These are phyloP conservation scores for Penicillium sp. DNA, from an alignment of 2,329 filamentous ascomycete species.

Conservation along the genomic window DNA sequence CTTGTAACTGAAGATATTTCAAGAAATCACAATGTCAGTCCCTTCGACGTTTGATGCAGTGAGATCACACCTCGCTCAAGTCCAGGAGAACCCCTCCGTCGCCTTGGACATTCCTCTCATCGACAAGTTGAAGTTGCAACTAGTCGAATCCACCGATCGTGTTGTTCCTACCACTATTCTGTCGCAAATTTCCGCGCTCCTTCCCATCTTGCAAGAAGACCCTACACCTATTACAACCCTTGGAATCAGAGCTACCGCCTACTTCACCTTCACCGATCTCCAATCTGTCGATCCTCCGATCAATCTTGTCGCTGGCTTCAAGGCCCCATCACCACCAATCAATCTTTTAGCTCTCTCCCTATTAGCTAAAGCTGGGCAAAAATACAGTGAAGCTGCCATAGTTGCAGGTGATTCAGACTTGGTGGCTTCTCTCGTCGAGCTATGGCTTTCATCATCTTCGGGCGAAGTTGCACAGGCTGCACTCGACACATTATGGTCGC, in stretches of 20 bases:
- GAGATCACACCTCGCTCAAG: conserved; percentile 43
- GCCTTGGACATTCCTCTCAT: conserved; percentile 48
- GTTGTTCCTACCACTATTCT: conserved; percentile 39
- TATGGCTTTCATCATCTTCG: conserved; percentile 58
- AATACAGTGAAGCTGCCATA: conserved; percentile 54
- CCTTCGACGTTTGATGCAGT: conserved; percentile 35
- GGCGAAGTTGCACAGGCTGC: conserved; percentile 56
- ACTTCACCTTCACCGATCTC: conserved; percentile 50
- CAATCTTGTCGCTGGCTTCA: conserved; percentile 55
- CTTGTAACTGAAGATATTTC: background rate
- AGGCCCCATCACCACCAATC: conserved; percentile 49
- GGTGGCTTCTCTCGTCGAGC: conserved; percentile 52
- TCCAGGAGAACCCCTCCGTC: conserved; percentile 45
- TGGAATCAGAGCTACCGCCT: conserved; percentile 48
- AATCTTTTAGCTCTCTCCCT: conserved; percentile 56
- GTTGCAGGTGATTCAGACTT: conserved; percentile 57
- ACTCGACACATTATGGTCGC: conserved; percentile 50
- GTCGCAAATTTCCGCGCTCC: conserved; percentile 48
- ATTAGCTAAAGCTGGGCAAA: conserved; percentile 53
- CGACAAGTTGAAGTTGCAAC: conserved; percentile 49
- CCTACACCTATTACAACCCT: conserved; percentile 55
- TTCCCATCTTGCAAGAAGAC: conserved; percentile 56
- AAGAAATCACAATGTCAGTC: conserved; percentile 27
- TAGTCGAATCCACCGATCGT: conserved; percentile 34
- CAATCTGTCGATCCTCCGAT: conserved; percentile 48